Conservation (phyloP, 2,329 filamentous ascomycete genomes). For the Exophiala aquamarina region DNA sequence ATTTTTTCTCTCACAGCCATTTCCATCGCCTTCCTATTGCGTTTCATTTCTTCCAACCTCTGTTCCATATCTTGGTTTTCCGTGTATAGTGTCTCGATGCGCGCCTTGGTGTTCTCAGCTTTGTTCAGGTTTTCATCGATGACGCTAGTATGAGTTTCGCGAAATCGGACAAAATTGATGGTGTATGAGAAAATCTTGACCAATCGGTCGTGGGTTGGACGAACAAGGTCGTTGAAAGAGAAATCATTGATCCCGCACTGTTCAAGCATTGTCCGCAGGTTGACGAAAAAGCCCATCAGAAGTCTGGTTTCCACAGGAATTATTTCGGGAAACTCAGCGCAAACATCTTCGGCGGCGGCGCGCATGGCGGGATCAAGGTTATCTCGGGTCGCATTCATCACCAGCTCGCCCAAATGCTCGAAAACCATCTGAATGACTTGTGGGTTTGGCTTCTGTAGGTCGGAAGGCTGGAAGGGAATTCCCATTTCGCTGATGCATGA, state of each 20-base stretch:
- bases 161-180: constrained; percentile 98
- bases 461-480: constrained; percentile 79
- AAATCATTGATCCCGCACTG: constrained; percentile 93
- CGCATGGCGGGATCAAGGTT: constrained; percentile 94
- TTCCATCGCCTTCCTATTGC: constrained; percentile 77
- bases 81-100: constrained; percentile 80
- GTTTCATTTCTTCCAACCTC: constrained; percentile 76
- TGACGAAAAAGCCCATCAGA: constrained; percentile 92
- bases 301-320: constrained; percentile 86
- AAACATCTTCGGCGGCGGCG: constrained; percentile 81
- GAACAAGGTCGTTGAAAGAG: constrained; percentile 86
- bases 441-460: constrained; percentile 91
- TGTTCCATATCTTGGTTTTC: constrained; percentile 87
- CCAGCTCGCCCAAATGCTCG: constrained; percentile 92
- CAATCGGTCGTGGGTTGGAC: constrained; percentile 83
- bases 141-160: constrained; percentile 83
- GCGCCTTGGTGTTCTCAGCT: constrained; percentile 77
- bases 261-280: constrained; percentile 72
- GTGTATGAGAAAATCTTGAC: constrained; percentile 96
- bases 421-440: constrained; percentile 96
- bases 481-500: constrained; percentile 97
- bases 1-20: constrained; percentile 80
- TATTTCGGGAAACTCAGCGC: constrained; percentile 79
- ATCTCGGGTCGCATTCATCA: constrained; percentile 91
- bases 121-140: constrained; percentile 96